These are phyloP conservation scores for Kwoniella mangroviensis DNA, from an alignment of 768 basidiomycete genomes.

Conservation along the genomic window DNA sequence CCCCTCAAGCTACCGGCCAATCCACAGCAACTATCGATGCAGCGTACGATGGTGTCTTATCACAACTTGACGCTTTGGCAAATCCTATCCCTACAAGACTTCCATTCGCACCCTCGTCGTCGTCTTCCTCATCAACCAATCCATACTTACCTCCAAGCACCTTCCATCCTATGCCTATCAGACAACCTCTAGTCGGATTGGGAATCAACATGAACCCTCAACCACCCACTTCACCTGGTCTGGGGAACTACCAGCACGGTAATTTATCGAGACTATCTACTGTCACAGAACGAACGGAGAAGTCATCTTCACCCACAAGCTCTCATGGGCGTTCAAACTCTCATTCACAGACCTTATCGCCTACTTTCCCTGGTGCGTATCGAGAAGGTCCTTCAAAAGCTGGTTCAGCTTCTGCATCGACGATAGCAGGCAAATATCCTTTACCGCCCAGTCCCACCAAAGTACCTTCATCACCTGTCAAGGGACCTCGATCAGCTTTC, in stretches of 20 bases:
- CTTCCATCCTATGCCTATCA: conserved; percentile 19
- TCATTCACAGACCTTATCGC: conserved; percentile 5
- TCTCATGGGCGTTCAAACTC: background rate
- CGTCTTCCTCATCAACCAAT: conserved; percentile 1
- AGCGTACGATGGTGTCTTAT: conserved; percentile 50
- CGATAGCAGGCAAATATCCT: conserved; percentile 38
- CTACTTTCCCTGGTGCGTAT: conserved; percentile 19
- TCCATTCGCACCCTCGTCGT: background rate
- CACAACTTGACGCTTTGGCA: conserved; percentile 44
- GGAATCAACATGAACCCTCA: conserved; percentile 21
- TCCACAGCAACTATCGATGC: conserved; percentile 43
- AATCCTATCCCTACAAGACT: conserved; percentile 12
- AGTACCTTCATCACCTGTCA: conserved; percentile 15
- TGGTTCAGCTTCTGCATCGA: conserved; percentile 13
- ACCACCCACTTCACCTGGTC: conserved; percentile 4
- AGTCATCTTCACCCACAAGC: conserved; percentile 10
- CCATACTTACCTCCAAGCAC: conserved; percentile 3
- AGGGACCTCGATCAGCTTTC: conserved; percentile 18
- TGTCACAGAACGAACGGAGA: conserved; percentile 46
- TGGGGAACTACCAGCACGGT: conserved; percentile 9
- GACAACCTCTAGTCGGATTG: conserved; percentile 27
- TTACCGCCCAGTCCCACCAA: conserved; percentile 34
- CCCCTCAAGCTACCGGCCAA: conserved; percentile 43
- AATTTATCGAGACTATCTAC: conserved; percentile 30
- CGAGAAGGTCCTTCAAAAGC: conserved; percentile 14